Evolutionary conservation across 1,284 basidiomycete genomes (phyloP), one percentile per base, ranked within the genome.

Genomic region (Ustilago xerochloae): DNA sequence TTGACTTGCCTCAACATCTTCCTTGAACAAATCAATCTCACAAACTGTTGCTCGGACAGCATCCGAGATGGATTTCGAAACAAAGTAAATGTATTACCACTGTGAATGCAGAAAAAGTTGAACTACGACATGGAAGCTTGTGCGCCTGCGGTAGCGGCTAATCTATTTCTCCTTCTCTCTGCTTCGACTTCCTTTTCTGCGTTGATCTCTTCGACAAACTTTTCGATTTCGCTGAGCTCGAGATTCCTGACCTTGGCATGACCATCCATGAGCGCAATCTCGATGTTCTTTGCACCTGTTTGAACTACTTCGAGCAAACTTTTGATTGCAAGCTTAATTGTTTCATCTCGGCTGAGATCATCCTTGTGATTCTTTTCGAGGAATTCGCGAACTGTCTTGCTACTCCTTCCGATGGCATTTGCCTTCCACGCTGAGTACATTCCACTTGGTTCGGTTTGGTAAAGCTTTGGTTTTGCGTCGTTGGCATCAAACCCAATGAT

Each of bases 361-460:
- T 97, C 94, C 78, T 91, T 93, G 87, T 97, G 93, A 82, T 98
- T 97, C 89, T 99, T 99, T 86, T 99, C 97, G 63, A 99, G 86
- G 86, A 99, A 99, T 84, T 99, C 97, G 58, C 96, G 91, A 12
- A 99, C 97, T 5, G 97, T 99, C 87, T 99, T 99, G 15, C 93
- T 94, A 13, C 94, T 97, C 54, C 97, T 90, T 24, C 97, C 97
- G 80, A 99, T 97, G 6, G 97, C 93, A 84, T 94, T 97, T 18
- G 97, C 97, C 90, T 99, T 99, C 97, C 97, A 99, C 24, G 94
- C 94, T 69, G 93, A 95, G 86, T 95, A 83, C 80, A 98, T 99
- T 26, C 97, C 97, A 81, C 92, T 93, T 0, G 97, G 97, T 85
- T 99, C 97, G 16, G 97, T 99, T 86, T 94, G 92, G 86, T 98